Evolutionary conservation across 2,329 filamentous ascomycete genomes (phyloP).

Genomic region (Ophiostoma himal-ulmi): DNA sequence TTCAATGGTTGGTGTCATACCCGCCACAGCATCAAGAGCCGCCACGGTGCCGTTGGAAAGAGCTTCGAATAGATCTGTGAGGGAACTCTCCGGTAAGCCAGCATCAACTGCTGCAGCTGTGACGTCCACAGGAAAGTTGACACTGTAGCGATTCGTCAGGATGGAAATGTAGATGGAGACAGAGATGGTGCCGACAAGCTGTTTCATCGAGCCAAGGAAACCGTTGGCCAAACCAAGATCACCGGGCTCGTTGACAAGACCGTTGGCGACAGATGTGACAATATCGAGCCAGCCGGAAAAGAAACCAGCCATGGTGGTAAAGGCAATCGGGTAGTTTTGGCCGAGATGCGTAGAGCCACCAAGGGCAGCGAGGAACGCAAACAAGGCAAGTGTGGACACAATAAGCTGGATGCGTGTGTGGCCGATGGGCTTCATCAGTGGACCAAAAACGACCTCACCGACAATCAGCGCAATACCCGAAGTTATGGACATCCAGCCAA

Average conservation of each 20-base stretch:
- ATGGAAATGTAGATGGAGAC: slow-evolving; percentile 23
- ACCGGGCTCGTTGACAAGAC: slow-evolving; percentile 22
- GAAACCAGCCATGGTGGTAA: slow-evolving; percentile 23
- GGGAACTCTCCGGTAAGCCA: not conserved
- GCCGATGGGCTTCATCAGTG: slow-evolving; percentile 17
- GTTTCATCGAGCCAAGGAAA: slow-evolving; percentile 23
- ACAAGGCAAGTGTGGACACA: slow-evolving; percentile 15
- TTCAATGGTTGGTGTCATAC: slow-evolving; percentile 18
- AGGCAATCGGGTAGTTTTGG: slow-evolving; percentile 19
- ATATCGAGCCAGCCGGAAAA: slow-evolving; percentile 25
- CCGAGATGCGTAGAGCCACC: slow-evolving; percentile 20
- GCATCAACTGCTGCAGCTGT: not conserved
- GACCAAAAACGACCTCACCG: slow-evolving; percentile 18
- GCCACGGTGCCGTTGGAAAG: not conserved
- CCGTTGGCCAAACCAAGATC: slow-evolving; percentile 24
- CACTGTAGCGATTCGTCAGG: slow-evolving; percentile 18
- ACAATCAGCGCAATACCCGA: slow-evolving; percentile 15
- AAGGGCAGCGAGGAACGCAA: slow-evolving; percentile 21
- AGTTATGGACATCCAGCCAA: slow-evolving; percentile 21
- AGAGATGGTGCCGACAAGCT: slow-evolving; percentile 21
- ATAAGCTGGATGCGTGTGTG: slow-evolving; percentile 21
- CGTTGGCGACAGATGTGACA: slow-evolving; percentile 21
- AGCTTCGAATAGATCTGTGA: not conserved
- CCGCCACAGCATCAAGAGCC: not conserved
- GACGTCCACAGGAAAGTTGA: not conserved